These are phyloP conservation scores for Suillus bovinus DNA, from an alignment of 768 basidiomycete species.

Conservation along the genomic window DNA sequence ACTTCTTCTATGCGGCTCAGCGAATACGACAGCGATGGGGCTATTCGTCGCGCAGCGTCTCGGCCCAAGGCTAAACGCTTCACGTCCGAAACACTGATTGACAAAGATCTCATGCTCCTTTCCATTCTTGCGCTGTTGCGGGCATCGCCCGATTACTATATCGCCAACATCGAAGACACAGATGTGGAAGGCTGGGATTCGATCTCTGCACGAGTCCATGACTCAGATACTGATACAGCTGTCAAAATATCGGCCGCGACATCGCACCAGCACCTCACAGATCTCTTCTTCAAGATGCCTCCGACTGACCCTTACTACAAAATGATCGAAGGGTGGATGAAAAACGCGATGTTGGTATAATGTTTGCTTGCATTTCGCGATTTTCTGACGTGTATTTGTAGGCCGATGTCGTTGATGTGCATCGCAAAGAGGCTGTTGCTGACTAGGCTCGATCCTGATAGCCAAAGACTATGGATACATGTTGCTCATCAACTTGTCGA, in stretches of 20 bases:
- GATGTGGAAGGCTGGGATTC: conserved; percentile 39
- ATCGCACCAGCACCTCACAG: conserved; percentile 47
- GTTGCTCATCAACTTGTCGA: conserved; percentile 61
- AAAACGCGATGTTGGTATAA: conserved; percentile 44
- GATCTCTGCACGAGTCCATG: conserved; percentile 55
- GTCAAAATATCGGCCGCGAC: conserved; percentile 63
- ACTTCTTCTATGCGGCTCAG: conserved; percentile 51
- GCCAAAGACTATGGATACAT: conserved; percentile 70
- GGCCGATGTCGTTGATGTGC: conserved; percentile 37
- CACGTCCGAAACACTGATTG: conserved; percentile 58
- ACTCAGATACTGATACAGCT: conserved; percentile 58
- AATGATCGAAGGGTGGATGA: conserved; percentile 45
- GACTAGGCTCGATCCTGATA: conserved; percentile 58
- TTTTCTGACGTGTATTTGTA: conserved; percentile 12
- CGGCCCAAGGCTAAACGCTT: conserved; percentile 65
- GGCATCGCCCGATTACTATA: conserved; percentile 52
- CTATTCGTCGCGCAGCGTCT: conserved; percentile 48
- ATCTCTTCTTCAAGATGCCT: conserved; percentile 44
- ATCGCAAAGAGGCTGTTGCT: conserved; percentile 59
- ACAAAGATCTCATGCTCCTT: conserved; percentile 69
- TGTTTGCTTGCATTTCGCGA: not conserved
- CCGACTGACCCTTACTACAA: conserved; percentile 38
- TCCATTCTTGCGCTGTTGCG: conserved; percentile 74
- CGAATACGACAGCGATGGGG: conserved; percentile 62
- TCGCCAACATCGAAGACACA: conserved; percentile 40